Conservation (phyloP, 306 rosid genomes). For the Astragalus glycyphyllos region DNA sequence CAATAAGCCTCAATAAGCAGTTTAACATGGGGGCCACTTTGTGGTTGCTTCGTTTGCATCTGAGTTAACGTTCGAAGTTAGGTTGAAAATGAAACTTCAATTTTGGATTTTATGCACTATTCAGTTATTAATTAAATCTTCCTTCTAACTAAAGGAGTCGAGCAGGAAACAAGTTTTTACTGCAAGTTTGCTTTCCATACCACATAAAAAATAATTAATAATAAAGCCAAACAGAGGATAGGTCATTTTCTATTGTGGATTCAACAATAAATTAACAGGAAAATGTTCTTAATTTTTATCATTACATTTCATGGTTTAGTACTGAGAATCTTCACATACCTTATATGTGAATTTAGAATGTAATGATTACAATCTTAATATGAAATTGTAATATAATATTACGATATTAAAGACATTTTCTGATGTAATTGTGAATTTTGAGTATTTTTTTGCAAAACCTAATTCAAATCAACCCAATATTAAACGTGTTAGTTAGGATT, state of each 20-base stretch:
- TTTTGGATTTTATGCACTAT: slow-evolving; percentile 34
- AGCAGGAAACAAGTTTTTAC: slow-evolving; percentile 20
- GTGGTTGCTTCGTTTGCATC: slow-evolving; percentile 59
- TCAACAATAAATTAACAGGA: slow-evolving; percentile 11
- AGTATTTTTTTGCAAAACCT: no score
- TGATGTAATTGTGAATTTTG: no score
- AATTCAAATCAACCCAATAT: no score
- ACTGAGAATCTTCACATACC: no score
- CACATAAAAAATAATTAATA: not conserved
- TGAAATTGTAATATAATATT: no score
- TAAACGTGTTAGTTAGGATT: no score
- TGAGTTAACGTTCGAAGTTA: slow-evolving; percentile 49
- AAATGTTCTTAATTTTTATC: slow-evolving; percentile 11
- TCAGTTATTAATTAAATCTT: slow-evolving; percentile 28
- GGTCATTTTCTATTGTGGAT: slow-evolving; percentile 42
- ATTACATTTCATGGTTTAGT: not conserved
- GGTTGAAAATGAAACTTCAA: slow-evolving; percentile 45
- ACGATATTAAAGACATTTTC: no score
- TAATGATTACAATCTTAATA: no score
- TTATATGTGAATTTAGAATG: no score
- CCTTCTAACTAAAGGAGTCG: slow-evolving; percentile 44
- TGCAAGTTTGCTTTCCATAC: slow-evolving; percentile 44
- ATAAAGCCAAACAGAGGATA: slow-evolving; percentile 33
- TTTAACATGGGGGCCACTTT: slow-evolving; percentile 41
- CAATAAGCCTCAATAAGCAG: slow-evolving; percentile 34